These are phyloP conservation scores for Leccinum imitatum DNA, from an alignment of 768 basidiomycete genomes.

Conservation along the genomic window DNA sequence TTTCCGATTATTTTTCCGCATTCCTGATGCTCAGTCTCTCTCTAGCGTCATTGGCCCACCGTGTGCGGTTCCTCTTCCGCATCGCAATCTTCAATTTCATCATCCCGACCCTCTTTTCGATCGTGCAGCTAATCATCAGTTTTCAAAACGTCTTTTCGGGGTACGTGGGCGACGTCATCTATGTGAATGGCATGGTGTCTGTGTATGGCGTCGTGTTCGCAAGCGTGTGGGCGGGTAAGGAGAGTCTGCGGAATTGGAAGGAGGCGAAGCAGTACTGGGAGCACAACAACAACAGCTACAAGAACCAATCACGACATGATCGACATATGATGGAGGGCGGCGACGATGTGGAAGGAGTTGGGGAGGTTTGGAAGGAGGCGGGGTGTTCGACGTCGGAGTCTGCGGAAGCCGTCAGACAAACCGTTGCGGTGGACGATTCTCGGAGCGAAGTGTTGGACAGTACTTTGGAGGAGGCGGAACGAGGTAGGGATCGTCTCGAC, in stretches of 20 bases:
- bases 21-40: no score
- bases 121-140: background rate
- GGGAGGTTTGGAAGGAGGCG: background rate
- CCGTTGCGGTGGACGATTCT: background rate
- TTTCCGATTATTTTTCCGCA: no score
- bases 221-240: conserved; percentile 8
- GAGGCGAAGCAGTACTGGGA: background rate
- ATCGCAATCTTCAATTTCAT: conserved; percentile 31
- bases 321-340: background rate
- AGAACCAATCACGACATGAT: background rate
- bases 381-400: background rate
- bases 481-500: background rate
- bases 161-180: background rate
- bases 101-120: conserved; percentile 19
- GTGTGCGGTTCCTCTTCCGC: conserved; percentile 20
- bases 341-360: background rate
- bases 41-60: background rate
- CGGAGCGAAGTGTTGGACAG: background rate
- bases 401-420: background rate
- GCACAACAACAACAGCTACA: background rate
- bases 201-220: conserved; percentile 8
- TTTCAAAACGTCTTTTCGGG: background rate
- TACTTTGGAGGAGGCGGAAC: background rate
- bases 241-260: background rate
- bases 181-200: conserved; percentile 6